A percentile compares a stretch with the other conserved stretches of the same genome.
These are phyloP conservation scores for Handroanthus guayacan DNA, from an alignment of 257 asterid genomes.

Conservation along the genomic window DNA sequence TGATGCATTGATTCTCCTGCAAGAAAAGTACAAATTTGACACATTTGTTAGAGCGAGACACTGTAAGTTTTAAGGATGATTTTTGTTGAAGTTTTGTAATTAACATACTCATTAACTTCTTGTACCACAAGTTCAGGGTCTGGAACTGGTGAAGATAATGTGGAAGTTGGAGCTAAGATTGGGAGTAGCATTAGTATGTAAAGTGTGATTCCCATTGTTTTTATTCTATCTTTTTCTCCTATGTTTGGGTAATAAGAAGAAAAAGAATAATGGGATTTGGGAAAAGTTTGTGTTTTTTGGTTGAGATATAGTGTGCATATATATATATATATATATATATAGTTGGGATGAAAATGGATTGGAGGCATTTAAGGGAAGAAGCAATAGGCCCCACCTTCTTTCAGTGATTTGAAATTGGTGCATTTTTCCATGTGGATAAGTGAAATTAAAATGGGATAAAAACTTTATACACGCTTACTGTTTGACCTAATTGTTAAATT, in stretches of 20 bases:
- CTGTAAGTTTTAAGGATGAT: not conserved
- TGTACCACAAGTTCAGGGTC: conserved; percentile 77
- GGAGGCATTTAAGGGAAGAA: conserved; percentile 36
- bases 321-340: conserved; percentile 29
- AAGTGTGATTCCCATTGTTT: conserved; percentile 49
- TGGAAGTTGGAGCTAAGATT: conserved; percentile 40
- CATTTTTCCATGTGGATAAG: conserved; percentile 21
- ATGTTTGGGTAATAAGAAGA: conserved; percentile 22
- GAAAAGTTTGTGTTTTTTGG: conserved; percentile 17
- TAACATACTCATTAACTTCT: conserved; percentile 73
- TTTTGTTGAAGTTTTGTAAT: not conserved
- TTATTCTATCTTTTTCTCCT: not conserved
- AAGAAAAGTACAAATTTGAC: conserved; percentile 4
- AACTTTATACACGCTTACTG: too few species aligned
- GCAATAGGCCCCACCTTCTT: conserved; percentile 47
- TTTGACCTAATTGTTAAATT: too few species aligned
- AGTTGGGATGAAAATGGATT: conserved; percentile 20
- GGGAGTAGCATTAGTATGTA: conserved; percentile 45
- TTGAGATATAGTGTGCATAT: conserved; percentile 9
- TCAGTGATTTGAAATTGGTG: conserved; percentile 24
- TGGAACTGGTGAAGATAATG: conserved; percentile 61
- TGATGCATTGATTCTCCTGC: conserved; percentile 74
- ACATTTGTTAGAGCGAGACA: not conserved
- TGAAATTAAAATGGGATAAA: too few species aligned
- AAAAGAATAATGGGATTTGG: conserved; percentile 1